Base-by-base conservation (phyloP, 768 basidiomycete genomes). In the Pholiota conissans region DNA sequence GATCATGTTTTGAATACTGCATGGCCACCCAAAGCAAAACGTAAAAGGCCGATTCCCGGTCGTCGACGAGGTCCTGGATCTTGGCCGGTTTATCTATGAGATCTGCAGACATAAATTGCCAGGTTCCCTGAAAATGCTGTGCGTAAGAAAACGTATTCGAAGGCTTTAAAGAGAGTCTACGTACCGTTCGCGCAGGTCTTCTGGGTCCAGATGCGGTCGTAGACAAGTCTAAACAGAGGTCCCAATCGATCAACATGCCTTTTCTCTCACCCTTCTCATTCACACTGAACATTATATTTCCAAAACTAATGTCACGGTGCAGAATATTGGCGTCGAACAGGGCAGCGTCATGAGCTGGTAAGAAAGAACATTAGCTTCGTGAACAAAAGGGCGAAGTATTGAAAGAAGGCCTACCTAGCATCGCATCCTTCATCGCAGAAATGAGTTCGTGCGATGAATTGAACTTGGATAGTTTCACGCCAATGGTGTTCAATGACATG, bases 341-440 rank as follows among this genome's bases (percentile, higher is more conserved):
- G 14, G 35, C 35, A 3, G 16, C 35, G 16, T 37, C 35, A 13
- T 37, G 35, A 2, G 35, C 35, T 37, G 35, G 14, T 37, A n/a
- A n/a, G 2, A 37, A 1, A 14, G 7, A n/a, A n/a, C n/a, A n/a
- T n/a, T n/a, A n/a, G n/a, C n/a, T 1, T 16, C 18, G 2, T 16
- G 16, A 37, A 13, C 30, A 5, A 11, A 32, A 1, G 5, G 13
- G n/a, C 1, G 13, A 32, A 5, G 6, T 2, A 35, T 3, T 16
- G 16, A 10, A 35, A 35, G 16, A 35, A 2, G 10, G 16, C 48
- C 32, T n/a, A 61, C 64, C 60, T 56, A 39, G 32, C 24, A 63
- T 49, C 14, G 67, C 64, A 50, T 68, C 63, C 1, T 37, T 37
- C 9, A 69, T 45, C 3, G 54, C 64, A 26, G 24, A 49, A 13